phyloP scores from a whole-genome alignment of 2,329 filamentous ascomycete genomes.

The Phyllosticta citriasiana region DNA sequence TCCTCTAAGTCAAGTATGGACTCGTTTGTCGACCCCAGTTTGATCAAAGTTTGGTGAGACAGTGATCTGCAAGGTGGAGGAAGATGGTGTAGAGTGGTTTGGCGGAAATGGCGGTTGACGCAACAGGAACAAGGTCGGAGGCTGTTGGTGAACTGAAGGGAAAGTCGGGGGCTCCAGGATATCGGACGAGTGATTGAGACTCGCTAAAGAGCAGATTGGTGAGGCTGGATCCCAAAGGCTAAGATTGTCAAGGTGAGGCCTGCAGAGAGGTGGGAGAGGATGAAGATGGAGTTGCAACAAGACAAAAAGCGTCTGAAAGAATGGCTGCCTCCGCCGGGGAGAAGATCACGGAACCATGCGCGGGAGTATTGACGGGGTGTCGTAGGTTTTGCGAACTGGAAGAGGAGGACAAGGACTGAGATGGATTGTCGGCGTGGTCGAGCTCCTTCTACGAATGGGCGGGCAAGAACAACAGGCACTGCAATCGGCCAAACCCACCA shows the following conservation, averaged over 20 bases:
- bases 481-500: not conserved
- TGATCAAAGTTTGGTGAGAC: not conserved
- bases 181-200: not conserved
- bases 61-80: not conserved
- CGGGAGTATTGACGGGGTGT: not conserved
- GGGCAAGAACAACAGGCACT: not conserved
- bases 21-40: not conserved
- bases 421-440: not conserved
- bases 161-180: not conserved
- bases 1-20: not conserved
- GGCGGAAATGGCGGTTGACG: not conserved
- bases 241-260: not conserved
- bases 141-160: not conserved
- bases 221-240: not conserved
- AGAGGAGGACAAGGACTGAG: not conserved
- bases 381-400: not conserved
- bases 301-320: slow-evolving; percentile 5
- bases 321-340: slow-evolving; percentile 1
- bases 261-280: not conserved
- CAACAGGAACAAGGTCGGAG: not conserved
- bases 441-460: not conserved
- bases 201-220: not conserved
- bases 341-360: not conserved
- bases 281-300: slow-evolving; percentile 2
- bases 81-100: not conserved